These are phyloP conservation scores for Aspergillus carlsbadensis DNA, from an alignment of 495 filamentous ascomycete species.

Conservation along the genomic window DNA sequence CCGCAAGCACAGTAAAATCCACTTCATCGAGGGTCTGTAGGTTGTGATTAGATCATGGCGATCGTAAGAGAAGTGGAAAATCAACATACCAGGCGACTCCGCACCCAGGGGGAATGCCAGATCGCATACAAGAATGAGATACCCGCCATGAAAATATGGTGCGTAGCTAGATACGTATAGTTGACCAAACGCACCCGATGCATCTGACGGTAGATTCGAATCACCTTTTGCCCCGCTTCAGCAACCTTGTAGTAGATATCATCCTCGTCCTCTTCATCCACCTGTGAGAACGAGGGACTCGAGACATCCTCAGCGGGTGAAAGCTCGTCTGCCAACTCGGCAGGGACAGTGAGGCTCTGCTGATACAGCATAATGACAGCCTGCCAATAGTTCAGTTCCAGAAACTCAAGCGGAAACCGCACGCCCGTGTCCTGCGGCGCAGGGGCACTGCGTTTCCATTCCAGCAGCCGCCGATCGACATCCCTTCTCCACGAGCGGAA, in stretches of 20 bases:
- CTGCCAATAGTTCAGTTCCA: conserved; percentile 97
- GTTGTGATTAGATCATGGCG: conserved; percentile 1
- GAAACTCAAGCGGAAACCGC: conserved; percentile 77
- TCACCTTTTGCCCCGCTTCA: conserved; percentile 88
- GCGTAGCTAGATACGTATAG: conserved; percentile 94
- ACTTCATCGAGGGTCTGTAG: conserved; percentile 85
- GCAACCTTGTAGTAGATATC: conserved; percentile 90
- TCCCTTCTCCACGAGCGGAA: conserved; percentile 88
- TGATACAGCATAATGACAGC: conserved; percentile 96
- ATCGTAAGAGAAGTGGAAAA: not conserved
- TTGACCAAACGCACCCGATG: conserved; percentile 88
- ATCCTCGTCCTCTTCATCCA: conserved; percentile 82
- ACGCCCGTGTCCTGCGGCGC: conserved; percentile 77
- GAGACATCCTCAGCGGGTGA: conserved; percentile 66
- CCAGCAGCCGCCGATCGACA: conserved; percentile 76
- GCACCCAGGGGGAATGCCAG: conserved; percentile 89
- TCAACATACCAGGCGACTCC: conserved; percentile 71
- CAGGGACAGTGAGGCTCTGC: conserved; percentile 85
- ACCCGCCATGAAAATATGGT: conserved; percentile 95
- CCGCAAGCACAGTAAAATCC: conserved; percentile 93
- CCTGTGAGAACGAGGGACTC: conserved; percentile 55
- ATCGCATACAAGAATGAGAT: conserved; percentile 97
- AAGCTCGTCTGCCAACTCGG: conserved; percentile 76
- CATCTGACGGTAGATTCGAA: conserved; percentile 86
- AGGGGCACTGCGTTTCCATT: conserved; percentile 86